Conservation (phyloP, 2,329 filamentous ascomycete species). For the Dothidotthia symphoricarpi region DNA sequence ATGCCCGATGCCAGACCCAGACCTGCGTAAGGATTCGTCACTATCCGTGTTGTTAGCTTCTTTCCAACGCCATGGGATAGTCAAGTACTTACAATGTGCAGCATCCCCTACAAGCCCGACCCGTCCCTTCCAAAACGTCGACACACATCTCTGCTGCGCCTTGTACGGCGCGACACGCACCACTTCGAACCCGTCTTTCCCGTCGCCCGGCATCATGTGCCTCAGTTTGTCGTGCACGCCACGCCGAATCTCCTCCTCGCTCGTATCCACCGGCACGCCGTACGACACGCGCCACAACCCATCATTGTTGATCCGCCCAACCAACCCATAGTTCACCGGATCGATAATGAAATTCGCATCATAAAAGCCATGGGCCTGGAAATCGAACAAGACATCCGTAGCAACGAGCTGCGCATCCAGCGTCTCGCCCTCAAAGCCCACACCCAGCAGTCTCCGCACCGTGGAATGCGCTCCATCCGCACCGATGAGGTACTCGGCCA, state of each 20-base stretch:
- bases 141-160: slow-evolving; percentile 42
- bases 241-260: slow-evolving; percentile 30
- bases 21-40: slow-evolving; percentile 42
- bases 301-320: slow-evolving; percentile 35
- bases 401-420: slow-evolving; percentile 41
- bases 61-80: neutral
- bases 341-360: slow-evolving; percentile 46
- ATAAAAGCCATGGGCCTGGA: slow-evolving; percentile 39
- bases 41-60: slow-evolving; percentile 12
- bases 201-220: slow-evolving; percentile 31
- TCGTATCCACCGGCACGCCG: slow-evolving; percentile 35
- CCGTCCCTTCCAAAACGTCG: slow-evolving; percentile 31
- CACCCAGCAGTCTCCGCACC: slow-evolving; percentile 18
- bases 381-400: slow-evolving; percentile 41
- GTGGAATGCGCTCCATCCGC: slow-evolving; percentile 32
- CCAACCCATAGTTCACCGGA: slow-evolving; percentile 38
- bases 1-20: slow-evolving; percentile 38
- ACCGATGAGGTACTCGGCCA: slow-evolving; percentile 31
- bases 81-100: slow-evolving; percentile 35
- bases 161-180: slow-evolving; percentile 42
- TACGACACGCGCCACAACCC: slow-evolving; percentile 47
- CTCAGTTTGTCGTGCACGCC: slow-evolving; percentile 29
- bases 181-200: slow-evolving; percentile 28
- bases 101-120: slow-evolving; percentile 43
- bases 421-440: slow-evolving; percentile 35